Base-by-base conservation (phyloP, 2,329 filamentous ascomycete genomes). In the Hypocrella siamensis region DNA sequence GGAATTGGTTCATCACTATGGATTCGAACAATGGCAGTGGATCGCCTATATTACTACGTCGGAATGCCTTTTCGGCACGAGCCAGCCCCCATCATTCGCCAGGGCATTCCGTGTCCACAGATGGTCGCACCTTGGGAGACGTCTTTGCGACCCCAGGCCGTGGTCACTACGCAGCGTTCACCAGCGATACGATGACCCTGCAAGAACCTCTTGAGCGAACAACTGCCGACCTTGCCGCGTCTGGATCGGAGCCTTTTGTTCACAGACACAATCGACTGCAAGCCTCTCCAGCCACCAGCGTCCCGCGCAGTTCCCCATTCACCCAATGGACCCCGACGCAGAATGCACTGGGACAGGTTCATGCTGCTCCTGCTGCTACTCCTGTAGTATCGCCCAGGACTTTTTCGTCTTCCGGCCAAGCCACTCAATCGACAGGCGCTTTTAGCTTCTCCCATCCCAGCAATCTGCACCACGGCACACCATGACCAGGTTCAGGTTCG, bases 381-480 rank as follows among this genome's bases (percentile, higher is more conserved):
- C 46, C 47, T 34, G 38, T 36, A 26, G 30, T 30, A 29, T 36
- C 26, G 38, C 30, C 30, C 34, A 26, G 35, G 31, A 30, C 33
- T 15, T 26, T 39, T 29, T n/a, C n/a, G n/a, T n/a, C n/a, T n/a
- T n/a, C n/a, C n/a, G n/a, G n/a, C n/a, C n/a, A n/a, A n/a, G 9
- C 34, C 35, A 28, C 38, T 39, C 37, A 34, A 37, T 47, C 46
- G 9, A 56, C 57, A 2, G 44, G 46, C 5, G 37, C 46, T 6
- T 50, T 47, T 11, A 43, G 39, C 6, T 70, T 70, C 38, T 63
- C 65, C 11, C 53, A 67, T 34, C 49, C 54, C 2, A 70, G 65
- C 44, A 68, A 63, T 38, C 40, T 71, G 16, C 67, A 64, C 35
- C 58, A 56, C 26, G 60, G 65, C 21, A 65, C 63, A 5, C 63